These are phyloP conservation scores for Noccaea bulbosa DNA, from an alignment of 345 rosid species.

Conservation along the genomic window DNA sequence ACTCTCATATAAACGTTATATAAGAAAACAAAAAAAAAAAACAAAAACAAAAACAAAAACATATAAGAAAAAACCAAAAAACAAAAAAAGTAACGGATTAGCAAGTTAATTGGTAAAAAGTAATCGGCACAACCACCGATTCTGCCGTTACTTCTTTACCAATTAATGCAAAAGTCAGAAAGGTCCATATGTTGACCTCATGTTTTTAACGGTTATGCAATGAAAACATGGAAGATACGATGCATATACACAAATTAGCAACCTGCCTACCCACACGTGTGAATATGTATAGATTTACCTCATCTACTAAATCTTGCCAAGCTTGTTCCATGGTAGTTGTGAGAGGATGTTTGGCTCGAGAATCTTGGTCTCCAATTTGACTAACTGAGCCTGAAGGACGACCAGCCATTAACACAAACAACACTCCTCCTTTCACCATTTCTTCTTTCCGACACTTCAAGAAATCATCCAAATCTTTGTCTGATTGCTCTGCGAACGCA, in stretches of 20 bases:
- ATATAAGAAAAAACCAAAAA: not conserved
- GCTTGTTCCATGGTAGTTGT: conserved; percentile 64
- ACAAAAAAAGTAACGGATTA: not conserved
- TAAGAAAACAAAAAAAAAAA: too few relatives aligned
- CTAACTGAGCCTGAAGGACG: conserved; percentile 49
- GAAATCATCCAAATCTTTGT: conserved; percentile 58
- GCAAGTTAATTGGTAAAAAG: not conserved
- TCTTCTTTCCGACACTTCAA: conserved; percentile 61
- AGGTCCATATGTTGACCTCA: conserved; percentile 10
- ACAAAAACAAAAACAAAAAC: too few relatives aligned
- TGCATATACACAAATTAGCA: not conserved
- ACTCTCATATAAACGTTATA: not conserved
- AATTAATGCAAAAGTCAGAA: conserved; percentile 15
- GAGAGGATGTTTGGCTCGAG: conserved; percentile 64
- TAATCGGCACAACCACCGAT: not conserved
- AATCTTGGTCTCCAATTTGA: conserved; percentile 56
- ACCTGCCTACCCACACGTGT: conserved; percentile 7
- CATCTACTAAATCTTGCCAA: conserved; percentile 63
- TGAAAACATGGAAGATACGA: conserved; percentile 25
- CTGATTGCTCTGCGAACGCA: conserved; percentile 59
- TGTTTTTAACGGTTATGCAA: conserved; percentile 32
- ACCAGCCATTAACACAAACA: conserved; percentile 63
- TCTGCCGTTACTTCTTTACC: conserved; percentile 2
- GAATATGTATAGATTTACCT: conserved; percentile 44
- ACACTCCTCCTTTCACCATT: conserved; percentile 56